Base-by-base conservation (phyloP, 352 stramenopile species). In the Phytophthora idaei region DNA sequence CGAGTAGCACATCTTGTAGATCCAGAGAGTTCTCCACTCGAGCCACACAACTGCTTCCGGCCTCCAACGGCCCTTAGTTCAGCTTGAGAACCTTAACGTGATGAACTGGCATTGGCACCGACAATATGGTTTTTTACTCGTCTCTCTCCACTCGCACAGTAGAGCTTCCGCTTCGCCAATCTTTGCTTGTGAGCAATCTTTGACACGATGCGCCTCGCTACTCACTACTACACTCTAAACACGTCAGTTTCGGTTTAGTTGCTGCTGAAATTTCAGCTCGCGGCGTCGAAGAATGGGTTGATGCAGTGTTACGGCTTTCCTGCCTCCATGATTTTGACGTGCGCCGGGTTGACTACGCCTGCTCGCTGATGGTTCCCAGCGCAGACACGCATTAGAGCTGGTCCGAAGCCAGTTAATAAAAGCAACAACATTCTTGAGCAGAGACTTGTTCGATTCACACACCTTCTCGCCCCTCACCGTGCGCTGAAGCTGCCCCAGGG, bases 401-500 rank as follows among this genome's bases (percentile, higher is more conserved):
- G 42, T 27, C 0, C 27, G 52, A 1, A 68, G 45, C 36, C 61
- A 62, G 2, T 31, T 48, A 34, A 57, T 62, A 29, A 68, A 68
- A 3, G 25, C 44, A 14, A 68, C 52, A 6, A 53, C 61, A n/a
- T 55, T 17, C 29, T 60, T 60, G 7, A n/a, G 1, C 1, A 60
- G 21, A 3, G 50, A 49, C 32, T 60, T 67, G 21, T 67, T 60
- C 2, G 39, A 8, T 25, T 67, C 39, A 0, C 39, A 41, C 7
- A 39, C 28, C 32, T 60, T 37, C 31, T 49, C 42, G 21, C 41
- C 60, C 17, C 14, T 32, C 4, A 60, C 21, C 2, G 42, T 60
- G 1, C 42, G 49, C 5, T 34, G 49, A 28, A 64, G 52, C 4
- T 15, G 15, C 4, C 42, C 37, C 0, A 37, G 28, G 6, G 25